phyloP scores from a whole-genome alignment of 257 asterid species.

The Rehmannia glutinosa region DNA sequence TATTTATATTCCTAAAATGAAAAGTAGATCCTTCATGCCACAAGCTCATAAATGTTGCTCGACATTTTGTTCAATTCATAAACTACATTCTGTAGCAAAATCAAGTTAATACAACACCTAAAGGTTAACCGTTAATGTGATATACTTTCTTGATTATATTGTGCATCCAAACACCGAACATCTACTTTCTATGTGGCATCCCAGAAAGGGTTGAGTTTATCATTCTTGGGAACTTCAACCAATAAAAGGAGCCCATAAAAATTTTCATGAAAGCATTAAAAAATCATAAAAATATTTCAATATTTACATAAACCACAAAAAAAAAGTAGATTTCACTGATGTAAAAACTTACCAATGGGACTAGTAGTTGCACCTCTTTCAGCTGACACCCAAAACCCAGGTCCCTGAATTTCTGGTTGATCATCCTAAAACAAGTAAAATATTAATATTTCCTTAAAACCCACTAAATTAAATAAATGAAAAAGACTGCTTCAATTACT shows the following conservation, averaged over 20 bases:
- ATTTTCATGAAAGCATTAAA: neutral
- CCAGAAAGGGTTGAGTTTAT: neutral
- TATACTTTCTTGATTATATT: neutral
- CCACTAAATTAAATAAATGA: neutral
- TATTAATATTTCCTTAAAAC: neutral
- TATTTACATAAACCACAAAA: too few species aligned
- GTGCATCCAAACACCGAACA: neutral
- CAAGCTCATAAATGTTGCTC: neutral
- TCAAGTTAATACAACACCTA: neutral
- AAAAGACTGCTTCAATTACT: neutral
- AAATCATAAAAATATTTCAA: neutral
- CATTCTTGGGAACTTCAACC: neutral
- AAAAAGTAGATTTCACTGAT: neutral
- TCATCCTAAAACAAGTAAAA: conserved; percentile 54
- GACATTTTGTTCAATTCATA: neutral
- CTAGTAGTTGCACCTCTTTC: conserved; percentile 85
- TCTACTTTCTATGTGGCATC: neutral
- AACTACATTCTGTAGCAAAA: neutral
- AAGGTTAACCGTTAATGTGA: neutral
- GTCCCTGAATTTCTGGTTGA: conserved; percentile 96
- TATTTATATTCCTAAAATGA: too few species aligned
- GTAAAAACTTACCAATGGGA: conserved; percentile 64
- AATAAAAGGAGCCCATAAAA: neutral
- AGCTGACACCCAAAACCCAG: conserved; percentile 90
- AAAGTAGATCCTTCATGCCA: too few species aligned